Evolutionary conservation across 1,284 basidiomycete genomes (phyloP), one percentile per base, ranked within the genome.

Genomic region (Ganoderma meredithae): DNA sequence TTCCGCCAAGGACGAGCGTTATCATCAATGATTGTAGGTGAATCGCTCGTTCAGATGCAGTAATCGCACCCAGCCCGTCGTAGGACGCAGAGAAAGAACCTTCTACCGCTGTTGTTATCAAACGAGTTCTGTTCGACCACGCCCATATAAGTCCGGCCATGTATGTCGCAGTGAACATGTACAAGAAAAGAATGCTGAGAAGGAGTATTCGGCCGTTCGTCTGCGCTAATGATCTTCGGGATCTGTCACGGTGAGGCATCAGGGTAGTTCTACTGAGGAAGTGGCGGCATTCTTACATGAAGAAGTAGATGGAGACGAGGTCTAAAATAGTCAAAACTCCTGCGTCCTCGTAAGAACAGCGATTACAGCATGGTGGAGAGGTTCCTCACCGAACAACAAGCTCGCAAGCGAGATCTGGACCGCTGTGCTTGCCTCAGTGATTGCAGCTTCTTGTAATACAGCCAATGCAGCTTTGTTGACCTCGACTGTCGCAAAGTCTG

Each of bases 21-120:
- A 62, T 5, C 61, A 62, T 62, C 47, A 3, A 25, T n/a, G 61
- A 58, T 39, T 62, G 47, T 33, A 17, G 15, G 49, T 49, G 47
- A 39, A 17, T 19, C 8, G 36, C 36, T 7, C 12, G 31, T 52
- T 62, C 7, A 2, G 40, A 33, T 6, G 31, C 10, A 27, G 13
- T n/a, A 3, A 22, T 7, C 10, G 13, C 22, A 9, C n/a, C 19
- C 9, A 6, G 44, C 3, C 6, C 49, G 13, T 22, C 36, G 33
- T 39, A 36, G 47, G 17, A 52, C 36, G 8, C 9, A 17, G 59
- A 36, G 61, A 13, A 62, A 17, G 39, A 7, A 10, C 43, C 13
- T 25, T 36, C 4, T 9, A 22, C 9, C 12, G 44, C 33, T n/a
- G 36, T 9, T 15, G 31, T 8, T 12, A 36, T 6, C 19, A 47